Evolutionary conservation across 106 monocot genomes (phyloP), one percentile per base, ranked within the genome.

Genomic region (Acorus calamus): DNA sequence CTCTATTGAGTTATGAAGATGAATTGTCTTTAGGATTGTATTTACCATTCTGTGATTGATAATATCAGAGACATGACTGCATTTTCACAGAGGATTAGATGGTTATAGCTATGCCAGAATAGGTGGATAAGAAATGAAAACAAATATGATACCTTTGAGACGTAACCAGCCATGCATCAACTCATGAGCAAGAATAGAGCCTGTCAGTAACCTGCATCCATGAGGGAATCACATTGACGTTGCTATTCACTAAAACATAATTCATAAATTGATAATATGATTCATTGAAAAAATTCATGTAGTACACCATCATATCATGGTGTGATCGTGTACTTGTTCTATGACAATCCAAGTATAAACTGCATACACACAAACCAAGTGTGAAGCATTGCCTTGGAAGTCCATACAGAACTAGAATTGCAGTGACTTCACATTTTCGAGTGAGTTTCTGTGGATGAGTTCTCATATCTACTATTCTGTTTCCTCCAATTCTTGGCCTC

Each of bases 81-180:
- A 4, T 52, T 12, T 28, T 3, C 28, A 28, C 28, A 28, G 28
- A n/a, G 28, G 28, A 28, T 28, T 28, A 28, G 28, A 28, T 28
- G 28, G 28, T 0, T 28, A 28, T 28, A 28, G 28, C 28, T 28
- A 28, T 28, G 28, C 28, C 28, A 28, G 28, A 28, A 28, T 28
- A 28, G 28, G 28, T 28, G 28, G 28, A 28, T 6, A 53, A 3
- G 11, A 48, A 48, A 43, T 11, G 44, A 6, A 3, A 14, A 6
- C 2, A 59, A 28, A 13, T 56, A 47, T 49, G 47, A 10, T 75
- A 94, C 94, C 94, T 84, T 90, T 86, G 49, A 94, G 89, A 9
- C 94, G 86, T 50, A 94, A 59, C 89, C 90, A 94, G 4, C 82
- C 94, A 59, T 94, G 94, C 94, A 94, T 94, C 60, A 94, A 66